Base-by-base conservation (phyloP, 1,284 basidiomycete species). In the Veloporphyrellus conicus region DNA sequence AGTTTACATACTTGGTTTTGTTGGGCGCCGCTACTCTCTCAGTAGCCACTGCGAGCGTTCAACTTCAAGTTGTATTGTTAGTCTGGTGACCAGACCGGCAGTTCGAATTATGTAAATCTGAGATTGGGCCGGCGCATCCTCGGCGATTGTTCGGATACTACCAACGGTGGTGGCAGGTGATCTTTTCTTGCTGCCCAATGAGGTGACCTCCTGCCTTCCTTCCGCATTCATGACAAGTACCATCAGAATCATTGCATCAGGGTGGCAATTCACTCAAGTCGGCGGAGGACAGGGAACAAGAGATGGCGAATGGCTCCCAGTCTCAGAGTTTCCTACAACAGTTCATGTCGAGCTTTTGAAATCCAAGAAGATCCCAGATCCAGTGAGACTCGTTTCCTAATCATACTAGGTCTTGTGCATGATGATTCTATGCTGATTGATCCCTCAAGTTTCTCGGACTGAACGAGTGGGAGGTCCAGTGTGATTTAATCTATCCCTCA, bases 401-500 rank as follows among this genome's bases (percentile, higher is more conserved):
- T n/a, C n/a, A 34, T 16, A n/a, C 37, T 16, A 5, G n/a, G 0
- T 42, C 31, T 19, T 41, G n/a, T 28, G 37, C 10, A 22, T 39
- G 16, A 18, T 33, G 36, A 32, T 36, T 20, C 14, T 19, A n/a
- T n/a, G 10, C 43, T 57, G 20, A 53, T 43, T 22, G 28, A 32
- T 45, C 27, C 41, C 14, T 34, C 43, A 52, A 88, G 82, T 87
- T 87, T 55, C 58, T 87, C 34, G 84, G 82, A 10, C 69, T 90
- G 48, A 77, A 87, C 52, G 92, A 95, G 66, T 91, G 87, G 83
- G 84, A 90, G 56, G 85, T 91, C 10, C 92, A 94, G 71, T 93
- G 92, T 84, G 56, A 62, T 61, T 43, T 43, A 9, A 20, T 45
- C 15, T 9, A 39, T 11, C 4, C 12, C 8, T 37, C 5, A 36